A percentile compares a stretch with the other conserved stretches of the same genome.
Conservation (phyloP, 1,139 yeast species). For the Lodderomyces theae region DNA sequence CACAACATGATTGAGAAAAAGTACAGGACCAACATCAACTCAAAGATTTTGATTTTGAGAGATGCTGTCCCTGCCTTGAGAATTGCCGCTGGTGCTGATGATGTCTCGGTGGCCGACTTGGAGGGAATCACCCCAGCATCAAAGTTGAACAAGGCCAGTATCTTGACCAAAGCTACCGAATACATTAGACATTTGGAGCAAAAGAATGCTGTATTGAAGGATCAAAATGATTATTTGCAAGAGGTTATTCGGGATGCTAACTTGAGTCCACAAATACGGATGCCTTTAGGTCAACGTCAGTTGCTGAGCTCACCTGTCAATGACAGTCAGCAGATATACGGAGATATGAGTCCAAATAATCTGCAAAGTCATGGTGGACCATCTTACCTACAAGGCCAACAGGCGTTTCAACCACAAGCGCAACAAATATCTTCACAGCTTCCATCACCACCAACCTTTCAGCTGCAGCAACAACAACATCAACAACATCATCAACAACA, state of each 20-base stretch:
- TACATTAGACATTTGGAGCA: constrained; percentile 79
- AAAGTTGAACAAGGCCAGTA: constrained; percentile 85
- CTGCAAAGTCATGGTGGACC: constrained; percentile 3
- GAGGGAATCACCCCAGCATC: constrained; percentile 89
- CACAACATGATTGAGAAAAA: constrained; percentile 80
- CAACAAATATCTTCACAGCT: constrained; percentile 23
- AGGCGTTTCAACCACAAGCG: constrained; percentile 12
- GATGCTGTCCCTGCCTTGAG: constrained; percentile 72
- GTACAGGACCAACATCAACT: constrained; percentile 73
- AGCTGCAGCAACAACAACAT: constrained; percentile 9
- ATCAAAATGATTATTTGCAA: constrained; percentile 54
- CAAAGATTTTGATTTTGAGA: constrained; percentile 65
- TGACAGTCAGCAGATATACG: not conserved
- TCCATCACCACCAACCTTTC: constrained; percentile 14
- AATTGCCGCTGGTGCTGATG: constrained; percentile 42
- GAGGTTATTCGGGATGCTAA: constrained; percentile 33
- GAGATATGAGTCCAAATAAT: not conserved
- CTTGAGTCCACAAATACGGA: constrained; percentile 15
- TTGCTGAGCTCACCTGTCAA: constrained; percentile 8
- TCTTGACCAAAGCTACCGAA: constrained; percentile 85
- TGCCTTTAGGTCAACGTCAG: constrained; percentile 10
- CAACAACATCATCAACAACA: constrained; percentile 8
- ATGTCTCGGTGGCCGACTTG: constrained; percentile 47
- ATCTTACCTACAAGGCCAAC: constrained; percentile 6
- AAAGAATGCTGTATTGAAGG: constrained; percentile 56